Base-by-base conservation (phyloP, 208 protist species). In the Kentomonas sorsogonicus region DNA sequence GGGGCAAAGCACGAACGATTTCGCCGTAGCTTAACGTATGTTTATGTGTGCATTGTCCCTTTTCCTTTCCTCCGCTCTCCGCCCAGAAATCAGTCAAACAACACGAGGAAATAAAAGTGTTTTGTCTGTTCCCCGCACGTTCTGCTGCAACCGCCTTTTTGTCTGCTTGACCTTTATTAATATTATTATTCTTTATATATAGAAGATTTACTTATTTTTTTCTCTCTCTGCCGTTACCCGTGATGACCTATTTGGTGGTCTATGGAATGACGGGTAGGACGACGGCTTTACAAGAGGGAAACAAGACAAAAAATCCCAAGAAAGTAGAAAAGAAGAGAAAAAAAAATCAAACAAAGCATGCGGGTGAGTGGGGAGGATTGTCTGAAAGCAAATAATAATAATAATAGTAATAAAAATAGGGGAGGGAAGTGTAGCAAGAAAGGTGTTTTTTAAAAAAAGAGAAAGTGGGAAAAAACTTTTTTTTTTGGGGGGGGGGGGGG, bases 131-230 rank as follows among this genome's bases (percentile, higher is more conserved):
- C n/a, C n/a, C n/a, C n/a, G n/a, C n/a, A n/a, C n/a, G n/a, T n/a
- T n/a, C n/a, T n/a, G n/a, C n/a, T n/a, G n/a, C n/a, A n/a, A n/a
- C n/a, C n/a, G n/a, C 18, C 11, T 52, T 52, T 52, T 52, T 16
- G 22, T 52, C 13, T 52, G 18, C n/a, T 5, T 57, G 31, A 18
- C 31, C 15, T 57, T 46, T 57, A n/a, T 36, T 63, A 38, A 52
- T 39, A 29, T 41, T 38, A 33, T 63, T 63, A 29, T 9, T 44
- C 33, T 57, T 57, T 52, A 9, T 57, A n/a, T 60, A 34, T 57
- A 16, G 0, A 25, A 40, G 15, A 18, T 47, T 7, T 0, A 29
- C 23, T 57, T 25, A 40, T 41, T 57, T 22, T 57, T 27, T 33
- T 57, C 15, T 33, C 2, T 26, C 13, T 27, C 16, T 36, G 11